A percentile compares a stretch with the other conserved stretches of the same genome.
These are phyloP conservation scores for Theileria orientalis DNA, from an alignment of 169 alveolate species.

Conservation along the genomic window DNA sequence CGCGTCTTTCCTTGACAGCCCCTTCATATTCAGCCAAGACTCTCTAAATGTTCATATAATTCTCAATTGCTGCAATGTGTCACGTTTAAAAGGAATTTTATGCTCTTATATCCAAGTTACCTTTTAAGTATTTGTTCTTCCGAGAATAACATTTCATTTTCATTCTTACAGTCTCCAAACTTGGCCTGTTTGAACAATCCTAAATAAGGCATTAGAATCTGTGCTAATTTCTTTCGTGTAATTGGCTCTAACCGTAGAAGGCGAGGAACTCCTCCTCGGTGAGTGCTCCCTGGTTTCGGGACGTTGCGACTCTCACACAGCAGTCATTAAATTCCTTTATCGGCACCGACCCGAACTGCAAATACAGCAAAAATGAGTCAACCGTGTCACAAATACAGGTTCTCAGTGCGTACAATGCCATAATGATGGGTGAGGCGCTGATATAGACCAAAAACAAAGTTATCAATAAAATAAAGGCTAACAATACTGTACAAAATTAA, in stretches of 20 bases:
- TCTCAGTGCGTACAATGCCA: not conserved
- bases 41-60: constrained; percentile 8
- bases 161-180: constrained; percentile 34
- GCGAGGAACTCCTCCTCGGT: constrained; percentile 33
- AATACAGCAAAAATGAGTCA: not conserved
- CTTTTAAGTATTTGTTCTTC: constrained; percentile 15
- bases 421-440: too few relatives aligned
- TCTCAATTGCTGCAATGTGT: not conserved
- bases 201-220: not conserved
- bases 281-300: constrained; percentile 32
- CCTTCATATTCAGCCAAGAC: constrained; percentile 35
- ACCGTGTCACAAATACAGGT: not conserved
- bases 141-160: not conserved
- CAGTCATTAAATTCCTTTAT: constrained; percentile 26
- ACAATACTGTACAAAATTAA: not conserved
- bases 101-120: not conserved
- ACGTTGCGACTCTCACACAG: constrained; percentile 38
- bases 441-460: too few relatives aligned
- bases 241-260: constrained; percentile 25
- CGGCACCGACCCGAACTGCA: not conserved
- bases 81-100: not conserved
- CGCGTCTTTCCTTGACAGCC: constrained; percentile 47
- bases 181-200: constrained; percentile 50
- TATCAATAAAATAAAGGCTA: not conserved
- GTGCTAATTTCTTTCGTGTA: not conserved